Percentiles rank a stretch among this genome's conserved stretches.
Conservation (phyloP, 1,284 basidiomycete genomes). For the Boletus semigastroideus region DNA sequence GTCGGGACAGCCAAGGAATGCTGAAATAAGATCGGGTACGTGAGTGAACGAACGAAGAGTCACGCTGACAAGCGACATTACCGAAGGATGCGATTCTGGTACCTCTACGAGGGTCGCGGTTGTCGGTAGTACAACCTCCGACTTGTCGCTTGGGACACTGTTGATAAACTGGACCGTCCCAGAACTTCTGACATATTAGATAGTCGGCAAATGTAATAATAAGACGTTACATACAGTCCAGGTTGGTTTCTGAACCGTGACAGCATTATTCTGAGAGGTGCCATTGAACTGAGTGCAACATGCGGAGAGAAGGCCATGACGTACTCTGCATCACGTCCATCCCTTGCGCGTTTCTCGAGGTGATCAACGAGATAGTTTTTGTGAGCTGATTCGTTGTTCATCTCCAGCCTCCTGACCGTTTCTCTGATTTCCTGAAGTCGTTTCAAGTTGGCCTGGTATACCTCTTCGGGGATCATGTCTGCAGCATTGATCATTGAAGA, state of each 20-base stretch:
- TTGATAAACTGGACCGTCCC: constrained; percentile 14
- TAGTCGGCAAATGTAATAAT: neutral
- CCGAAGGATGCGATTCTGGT: constrained; percentile 19
- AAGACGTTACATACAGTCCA: constrained; percentile 16
- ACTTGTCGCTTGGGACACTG: constrained; percentile 6
- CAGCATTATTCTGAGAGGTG: constrained; percentile 18
- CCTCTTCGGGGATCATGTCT: constrained; percentile 20
- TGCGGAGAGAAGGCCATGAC: constrained; percentile 7
- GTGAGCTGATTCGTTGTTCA: constrained; percentile 32
- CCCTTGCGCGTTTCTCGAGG: constrained; percentile 27
- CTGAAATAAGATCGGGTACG: constrained; percentile 9
- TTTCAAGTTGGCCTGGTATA: constrained; percentile 25
- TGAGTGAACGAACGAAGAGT: constrained; percentile 7
- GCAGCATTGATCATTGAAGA: constrained; percentile 29
- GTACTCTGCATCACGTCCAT: constrained; percentile 39
- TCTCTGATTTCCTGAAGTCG: constrained; percentile 33
- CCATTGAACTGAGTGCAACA: constrained; percentile 3
- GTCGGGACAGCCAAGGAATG: constrained; percentile 3
- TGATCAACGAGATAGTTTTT: constrained; percentile 28
- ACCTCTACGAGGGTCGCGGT: constrained; percentile 34
- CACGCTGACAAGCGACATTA: constrained; percentile 11
- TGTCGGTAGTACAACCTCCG: constrained; percentile 28
- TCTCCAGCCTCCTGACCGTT: constrained; percentile 25
- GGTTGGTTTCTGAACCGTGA: constrained; percentile 17
- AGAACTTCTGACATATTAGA: constrained; percentile 13